Evolutionary conservation across 441 rosid genomes (phyloP), one percentile per base, ranked within the genome.

Genomic region (Corymbia citriodora): DNA sequence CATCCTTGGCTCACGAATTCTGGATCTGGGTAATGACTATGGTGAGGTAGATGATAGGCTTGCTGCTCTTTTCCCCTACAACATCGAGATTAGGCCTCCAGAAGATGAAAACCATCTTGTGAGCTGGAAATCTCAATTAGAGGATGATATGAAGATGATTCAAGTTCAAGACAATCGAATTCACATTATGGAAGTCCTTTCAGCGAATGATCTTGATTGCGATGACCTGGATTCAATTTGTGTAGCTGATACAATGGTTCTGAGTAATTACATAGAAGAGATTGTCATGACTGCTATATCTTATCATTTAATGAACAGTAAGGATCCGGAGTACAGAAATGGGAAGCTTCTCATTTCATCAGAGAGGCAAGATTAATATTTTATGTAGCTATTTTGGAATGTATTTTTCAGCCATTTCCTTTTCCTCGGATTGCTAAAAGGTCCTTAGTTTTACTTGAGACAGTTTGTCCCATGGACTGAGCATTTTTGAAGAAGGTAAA

Each of bases 401-500:
- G 25, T 40, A 40, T 54, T 19, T 54, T 29, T 87, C 48, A 11
- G 49, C 63, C 88, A 59, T 12, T 33, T 55, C 88, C 65, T 55
- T 36, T 59, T 59, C 48, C 50, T 55, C 18, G 21, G 88, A 27
- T 29, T 54, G 36, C 87, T 90, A n/a, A 79, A 36, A 12, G 55
- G 31, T 40, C 13, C 21, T 90, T 50, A 74, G 45, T 55, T 82
- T 16, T 70, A 54, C 88, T 55, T 83, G 25, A 65, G 89, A 89
- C 95, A 97, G 99, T 93, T 93, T 97, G 92, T 95, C 98, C 36
- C 99, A 95, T 82, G 99, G 99, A 92, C 93, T 97, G 91, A 92
- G 95, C 72, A 89, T 95, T 63, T 96, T 97, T 94, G 96, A 94
- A 91, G 96, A 94, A 90, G 95, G 95, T 25, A 96, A 95, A 91